Conservation (phyloP, 2,329 filamentous ascomycete genomes). For the Aaosphaeria arxii region DNA sequence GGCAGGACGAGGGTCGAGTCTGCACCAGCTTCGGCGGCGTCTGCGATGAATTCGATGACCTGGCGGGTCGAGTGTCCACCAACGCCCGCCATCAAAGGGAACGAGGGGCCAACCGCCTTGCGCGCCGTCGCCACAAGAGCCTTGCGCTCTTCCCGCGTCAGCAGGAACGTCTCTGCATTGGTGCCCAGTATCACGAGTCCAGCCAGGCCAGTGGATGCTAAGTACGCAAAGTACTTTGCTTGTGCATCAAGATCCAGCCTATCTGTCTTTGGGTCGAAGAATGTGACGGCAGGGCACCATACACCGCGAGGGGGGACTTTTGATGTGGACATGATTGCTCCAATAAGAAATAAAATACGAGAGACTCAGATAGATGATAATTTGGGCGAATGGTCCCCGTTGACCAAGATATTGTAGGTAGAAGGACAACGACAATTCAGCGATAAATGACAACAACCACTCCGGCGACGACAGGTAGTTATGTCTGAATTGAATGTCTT, state of each 20-base stretch:
- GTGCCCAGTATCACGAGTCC: slow-evolving; percentile 48
- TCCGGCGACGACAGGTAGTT: too few species aligned
- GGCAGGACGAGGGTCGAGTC: slow-evolving; percentile 44
- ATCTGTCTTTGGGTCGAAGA: slow-evolving; percentile 40
- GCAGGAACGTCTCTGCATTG: slow-evolving; percentile 46
- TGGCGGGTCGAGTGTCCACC: slow-evolving; percentile 43
- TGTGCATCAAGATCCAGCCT: slow-evolving; percentile 41
- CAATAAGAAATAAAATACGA: too few species aligned
- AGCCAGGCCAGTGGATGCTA: slow-evolving; percentile 40
- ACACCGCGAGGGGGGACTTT: slow-evolving; percentile 12
- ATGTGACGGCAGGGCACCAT: slow-evolving; percentile 43
- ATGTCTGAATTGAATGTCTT: too few species aligned
- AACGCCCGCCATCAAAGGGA: slow-evolving; percentile 44
- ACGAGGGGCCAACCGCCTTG: slow-evolving; percentile 39
- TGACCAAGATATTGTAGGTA: too few species aligned
- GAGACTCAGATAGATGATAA: too few species aligned
- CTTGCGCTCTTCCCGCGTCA: slow-evolving; percentile 43
- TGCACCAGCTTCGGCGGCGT: slow-evolving; percentile 41
- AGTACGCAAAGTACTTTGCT: slow-evolving; percentile 43
- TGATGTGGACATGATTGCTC: too few species aligned
- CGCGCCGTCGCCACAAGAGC: slow-evolving; percentile 39
- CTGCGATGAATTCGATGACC: slow-evolving; percentile 42
- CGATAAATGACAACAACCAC: too few species aligned
- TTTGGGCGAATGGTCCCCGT: too few species aligned
- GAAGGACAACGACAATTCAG: too few species aligned